A percentile compares a stretch with the other conserved stretches of the same genome.
These are phyloP conservation scores for Fonsecaea erecta DNA, from an alignment of 2,329 filamentous ascomycete species.

Conservation along the genomic window DNA sequence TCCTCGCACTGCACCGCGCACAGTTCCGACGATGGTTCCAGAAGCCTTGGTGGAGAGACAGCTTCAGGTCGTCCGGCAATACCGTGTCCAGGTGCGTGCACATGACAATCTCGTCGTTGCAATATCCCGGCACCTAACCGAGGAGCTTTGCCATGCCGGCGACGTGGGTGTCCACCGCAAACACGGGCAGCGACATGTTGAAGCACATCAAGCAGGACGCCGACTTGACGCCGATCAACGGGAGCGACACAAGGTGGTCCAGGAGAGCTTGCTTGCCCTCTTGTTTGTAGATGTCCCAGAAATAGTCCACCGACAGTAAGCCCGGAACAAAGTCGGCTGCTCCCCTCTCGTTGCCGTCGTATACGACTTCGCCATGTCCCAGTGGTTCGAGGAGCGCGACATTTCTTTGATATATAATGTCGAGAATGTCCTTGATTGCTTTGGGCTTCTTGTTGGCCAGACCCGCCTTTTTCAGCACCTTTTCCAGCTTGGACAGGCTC, in stretches of 20 bases:
- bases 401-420: conserved; percentile 27
- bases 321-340: conserved; percentile 35
- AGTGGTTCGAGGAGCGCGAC: conserved; percentile 14
- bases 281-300: conserved; percentile 25
- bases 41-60: conserved; percentile 65
- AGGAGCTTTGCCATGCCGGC: conserved; percentile 67
- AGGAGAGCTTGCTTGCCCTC: conserved; percentile 33
- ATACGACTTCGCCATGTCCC: conserved; percentile 13
- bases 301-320: conserved; percentile 36
- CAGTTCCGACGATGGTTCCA: conserved; percentile 67
- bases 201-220: conserved; percentile 68
- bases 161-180: conserved; percentile 70
- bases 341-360: conserved; percentile 25
- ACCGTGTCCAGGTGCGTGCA: conserved; percentile 60
- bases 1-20: conserved; percentile 60
- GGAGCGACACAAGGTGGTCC: conserved; percentile 39
- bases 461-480: conserved; percentile 26
- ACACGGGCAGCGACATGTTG: conserved; percentile 65
- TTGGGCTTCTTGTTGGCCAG: conserved; percentile 22
- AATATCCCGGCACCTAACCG: conserved; percentile 61
- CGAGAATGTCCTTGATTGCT: conserved; percentile 27
- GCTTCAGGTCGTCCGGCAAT: conserved; percentile 64
- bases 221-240: conserved; percentile 67
- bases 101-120: conserved; percentile 32
- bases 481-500: conserved; percentile 23